Base-by-base conservation (phyloP, 192 early-diverging fungal genomes). In the Tieghemiomyces parasiticus region DNA sequence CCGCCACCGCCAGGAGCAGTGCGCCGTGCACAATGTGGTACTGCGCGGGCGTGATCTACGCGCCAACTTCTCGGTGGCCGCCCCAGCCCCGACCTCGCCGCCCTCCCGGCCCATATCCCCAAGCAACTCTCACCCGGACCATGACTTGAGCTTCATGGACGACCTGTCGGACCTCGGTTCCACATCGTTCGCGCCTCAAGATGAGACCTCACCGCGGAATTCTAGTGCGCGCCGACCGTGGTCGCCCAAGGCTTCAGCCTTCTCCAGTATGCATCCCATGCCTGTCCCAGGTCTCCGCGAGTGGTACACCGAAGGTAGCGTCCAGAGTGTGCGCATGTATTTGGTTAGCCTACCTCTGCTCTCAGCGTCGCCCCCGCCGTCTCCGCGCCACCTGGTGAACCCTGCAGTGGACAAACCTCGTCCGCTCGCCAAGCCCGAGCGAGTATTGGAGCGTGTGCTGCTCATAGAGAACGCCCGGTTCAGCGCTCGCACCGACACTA, bases 351-450 rank as follows among this genome's bases (percentile, higher is more conserved):
- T 58, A 20, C 55, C 55, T 9, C n/a, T 38, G 31, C 33, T 12
- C 32, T 58, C 55, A 22, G 55, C 55, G 9, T 58, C 55, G 55
- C 55, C 55, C n/a, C 55, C 55, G 34, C 55, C 55, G 3, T 58
- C 55, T 2, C 55, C 55, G 9, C 55, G 55, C 13, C 13, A 30
- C 16, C 35, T 58, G 33, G 0, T 34, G 34, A n/a, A n/a, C n/a
- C 32, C 26, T 30, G 9, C 32, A 19, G 2, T 3, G 49, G 26
- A 50, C 26, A 12, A 20, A 50, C 22, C 49, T 20, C 49, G 2
- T 2, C 49, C 26, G 4, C 26, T 26, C 1, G 20, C n/a, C 12
- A 25, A 20, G 12, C 55, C 52, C 8, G 33, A 35, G 19, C 55
- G 22, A 34, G n/a, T n/a, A 13, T 38, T 58, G 55, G 55, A 58